phyloP scores from a whole-genome alignment of 2,329 filamentous ascomycete species.

The Epichloe aotearoae region DNA sequence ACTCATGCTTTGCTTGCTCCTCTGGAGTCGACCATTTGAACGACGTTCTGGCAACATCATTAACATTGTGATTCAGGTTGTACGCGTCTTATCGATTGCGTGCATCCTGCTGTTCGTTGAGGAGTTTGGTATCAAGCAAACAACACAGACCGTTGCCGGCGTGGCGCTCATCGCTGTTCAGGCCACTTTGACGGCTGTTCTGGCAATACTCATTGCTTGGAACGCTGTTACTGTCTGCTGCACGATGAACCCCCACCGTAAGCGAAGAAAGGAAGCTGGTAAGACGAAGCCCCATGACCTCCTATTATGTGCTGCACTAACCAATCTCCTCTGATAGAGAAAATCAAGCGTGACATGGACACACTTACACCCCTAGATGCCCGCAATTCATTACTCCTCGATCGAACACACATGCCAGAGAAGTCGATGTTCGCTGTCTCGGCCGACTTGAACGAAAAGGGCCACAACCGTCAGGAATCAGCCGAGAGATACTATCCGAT shows the following conservation, averaged over 20 bases:
- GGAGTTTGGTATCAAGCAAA: conserved; percentile 77
- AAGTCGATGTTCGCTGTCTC: conserved; percentile 31
- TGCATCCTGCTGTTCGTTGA: conserved; percentile 92
- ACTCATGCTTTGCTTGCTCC: conserved; percentile 61
- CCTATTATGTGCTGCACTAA: conserved; percentile 14
- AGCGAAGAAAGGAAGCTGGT: conserved; percentile 81
- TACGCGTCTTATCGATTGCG: conserved; percentile 75
- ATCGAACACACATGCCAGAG: conserved; percentile 27
- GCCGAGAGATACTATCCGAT: conserved; percentile 20
- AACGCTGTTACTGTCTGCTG: conserved; percentile 75
- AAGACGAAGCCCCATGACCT: conserved; percentile 27
- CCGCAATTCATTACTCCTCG: conserved; percentile 72
- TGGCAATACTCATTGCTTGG: conserved; percentile 78
- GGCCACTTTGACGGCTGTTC: conserved; percentile 63
- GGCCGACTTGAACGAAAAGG: conserved; percentile 24
- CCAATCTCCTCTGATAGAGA: conserved; percentile 38
- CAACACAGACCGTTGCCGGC: conserved; percentile 86
- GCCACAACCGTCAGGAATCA: conserved; percentile 16
- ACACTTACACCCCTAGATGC: conserved; percentile 77
- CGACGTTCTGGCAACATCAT: conserved; percentile 81
- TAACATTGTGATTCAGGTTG: conserved; percentile 82
- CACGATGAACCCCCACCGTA: conserved; percentile 81
- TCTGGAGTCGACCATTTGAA: conserved; percentile 80
- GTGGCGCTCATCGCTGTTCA: conserved; percentile 91
- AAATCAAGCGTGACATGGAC: conserved; percentile 63